Evolutionary conservation across 805 yeast species (phyloP).

Genomic region (Yueomyces sinensis): DNA sequence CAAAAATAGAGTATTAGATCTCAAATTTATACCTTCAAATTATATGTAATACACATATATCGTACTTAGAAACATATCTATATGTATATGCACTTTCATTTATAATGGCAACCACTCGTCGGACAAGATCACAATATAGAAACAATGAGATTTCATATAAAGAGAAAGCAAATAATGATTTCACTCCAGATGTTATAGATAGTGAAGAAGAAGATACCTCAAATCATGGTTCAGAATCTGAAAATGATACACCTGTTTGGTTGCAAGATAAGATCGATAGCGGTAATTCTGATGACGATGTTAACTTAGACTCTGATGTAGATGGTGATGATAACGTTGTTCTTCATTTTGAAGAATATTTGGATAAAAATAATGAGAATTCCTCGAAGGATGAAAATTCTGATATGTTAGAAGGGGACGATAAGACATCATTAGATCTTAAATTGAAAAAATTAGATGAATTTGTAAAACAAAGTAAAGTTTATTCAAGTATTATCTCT

Average conservation of each 20-base stretch:
- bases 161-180: slow-evolving; percentile 21
- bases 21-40: no score
- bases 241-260: slow-evolving; percentile 14
- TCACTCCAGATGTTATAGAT: slow-evolving; percentile 11
- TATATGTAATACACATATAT: no score
- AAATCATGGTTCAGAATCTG: slow-evolving; percentile 1
- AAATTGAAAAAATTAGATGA: slow-evolving; percentile 57
- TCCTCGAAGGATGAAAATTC: slow-evolving; percentile 3
- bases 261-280: slow-evolving; percentile 12
- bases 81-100: no score
- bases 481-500: slow-evolving; percentile 76
- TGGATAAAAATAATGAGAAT: slow-evolving; percentile 3
- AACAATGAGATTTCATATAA: slow-evolving; percentile 5
- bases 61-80: no score
- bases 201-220: slow-evolving; percentile 6
- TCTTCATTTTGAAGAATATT: slow-evolving; percentile 15
- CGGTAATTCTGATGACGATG: slow-evolving; percentile 3
- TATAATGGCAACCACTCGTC: not conserved
- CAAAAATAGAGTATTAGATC: no score
- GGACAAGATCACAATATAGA: not conserved
- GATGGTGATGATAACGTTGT: slow-evolving; percentile 9
- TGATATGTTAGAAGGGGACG: slow-evolving; percentile 16
- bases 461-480: slow-evolving; percentile 75
- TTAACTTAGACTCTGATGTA: slow-evolving; percentile 1
- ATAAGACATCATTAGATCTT: slow-evolving; percentile 35